phyloP scores from a whole-genome alignment of 169 alveolate genomes.

The Eimeria sp. region DNA sequence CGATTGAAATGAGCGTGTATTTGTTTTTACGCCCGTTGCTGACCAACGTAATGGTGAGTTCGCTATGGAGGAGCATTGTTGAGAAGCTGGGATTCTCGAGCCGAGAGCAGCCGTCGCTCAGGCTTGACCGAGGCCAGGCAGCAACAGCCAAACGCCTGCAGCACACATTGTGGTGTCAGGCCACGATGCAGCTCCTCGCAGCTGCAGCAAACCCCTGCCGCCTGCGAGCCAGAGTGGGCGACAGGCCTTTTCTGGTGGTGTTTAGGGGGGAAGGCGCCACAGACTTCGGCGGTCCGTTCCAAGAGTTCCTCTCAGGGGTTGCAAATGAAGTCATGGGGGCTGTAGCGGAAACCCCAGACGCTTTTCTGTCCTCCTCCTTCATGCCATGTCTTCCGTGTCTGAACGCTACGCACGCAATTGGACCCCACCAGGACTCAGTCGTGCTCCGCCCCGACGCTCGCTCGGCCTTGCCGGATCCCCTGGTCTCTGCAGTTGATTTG shows the following conservation, averaged over 20 bases:
- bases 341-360: slow-evolving; percentile 80
- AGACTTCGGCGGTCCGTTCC: slow-evolving; percentile 97
- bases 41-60: slow-evolving; percentile 71
- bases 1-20: slow-evolving; percentile 85
- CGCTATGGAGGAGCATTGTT: slow-evolving; percentile 85
- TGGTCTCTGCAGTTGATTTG: slow-evolving; percentile 36
- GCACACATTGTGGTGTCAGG: slow-evolving; percentile 89
- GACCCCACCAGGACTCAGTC: slow-evolving; percentile 94
- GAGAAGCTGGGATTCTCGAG: slow-evolving; percentile 84
- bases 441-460: slow-evolving; percentile 84
- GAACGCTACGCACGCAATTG: slow-evolving; percentile 92
- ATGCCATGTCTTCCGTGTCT: slow-evolving; percentile 91
- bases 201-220: slow-evolving; percentile 83
- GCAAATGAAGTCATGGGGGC: slow-evolving; percentile 94
- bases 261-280: slow-evolving; percentile 96
- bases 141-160: slow-evolving; percentile 88
- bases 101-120: slow-evolving; percentile 85
- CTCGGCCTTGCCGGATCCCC: slow-evolving; percentile 63
- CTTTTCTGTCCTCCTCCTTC: slow-evolving; percentile 84
- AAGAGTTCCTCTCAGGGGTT: slow-evolving; percentile 93
- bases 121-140: slow-evolving; percentile 90
- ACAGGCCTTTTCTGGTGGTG: slow-evolving; percentile 95
- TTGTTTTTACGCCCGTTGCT: slow-evolving; percentile 85
- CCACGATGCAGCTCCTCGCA: slow-evolving; percentile 88
- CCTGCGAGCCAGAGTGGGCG: slow-evolving; percentile 89